phyloP scores from a whole-genome alignment of 371 early-diverging fungal genomes.

The Basidiobolus meristosporus region DNA sequence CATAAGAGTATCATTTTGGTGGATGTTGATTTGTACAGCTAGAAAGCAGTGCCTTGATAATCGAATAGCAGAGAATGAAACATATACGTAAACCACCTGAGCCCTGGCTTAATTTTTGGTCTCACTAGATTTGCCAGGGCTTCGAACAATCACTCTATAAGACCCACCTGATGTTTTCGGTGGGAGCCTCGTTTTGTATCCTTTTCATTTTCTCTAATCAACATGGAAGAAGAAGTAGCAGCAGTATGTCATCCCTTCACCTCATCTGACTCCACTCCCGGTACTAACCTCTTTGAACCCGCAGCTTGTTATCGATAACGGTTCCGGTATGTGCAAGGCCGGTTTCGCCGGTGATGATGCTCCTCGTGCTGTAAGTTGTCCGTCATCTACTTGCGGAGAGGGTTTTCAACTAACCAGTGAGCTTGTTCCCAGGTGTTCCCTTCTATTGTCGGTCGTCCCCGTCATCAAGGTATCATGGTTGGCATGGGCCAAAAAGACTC shows the following conservation, averaged over 20 bases:
- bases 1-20: too few species aligned
- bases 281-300: neutral
- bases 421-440: constrained; percentile 67
- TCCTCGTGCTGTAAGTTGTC: constrained; percentile 86
- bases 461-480: constrained; percentile 99
- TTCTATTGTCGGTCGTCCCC: constrained; percentile 98
- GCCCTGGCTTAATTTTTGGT: too few species aligned
- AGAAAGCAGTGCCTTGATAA: too few species aligned
- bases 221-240: constrained; percentile 12
- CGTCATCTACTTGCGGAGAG: neutral
- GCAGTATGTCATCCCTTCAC: constrained; percentile 4
- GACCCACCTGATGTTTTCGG: too few species aligned
- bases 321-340: constrained; percentile 99
- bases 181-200: too few species aligned
- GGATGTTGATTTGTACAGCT: too few species aligned
- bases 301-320: constrained; percentile 83
- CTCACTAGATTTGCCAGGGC: too few species aligned
- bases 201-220: neutral
- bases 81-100: too few species aligned
- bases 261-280: neutral
- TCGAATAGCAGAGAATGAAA: too few species aligned
- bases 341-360: constrained; percentile 99
- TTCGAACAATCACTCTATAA: too few species aligned
- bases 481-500: constrained; percentile 99
- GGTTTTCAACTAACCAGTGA: neutral